These are phyloP conservation scores for Zoysia pacifica DNA, from an alignment of 176 grass and related monocot genomes.

Conservation along the genomic window DNA sequence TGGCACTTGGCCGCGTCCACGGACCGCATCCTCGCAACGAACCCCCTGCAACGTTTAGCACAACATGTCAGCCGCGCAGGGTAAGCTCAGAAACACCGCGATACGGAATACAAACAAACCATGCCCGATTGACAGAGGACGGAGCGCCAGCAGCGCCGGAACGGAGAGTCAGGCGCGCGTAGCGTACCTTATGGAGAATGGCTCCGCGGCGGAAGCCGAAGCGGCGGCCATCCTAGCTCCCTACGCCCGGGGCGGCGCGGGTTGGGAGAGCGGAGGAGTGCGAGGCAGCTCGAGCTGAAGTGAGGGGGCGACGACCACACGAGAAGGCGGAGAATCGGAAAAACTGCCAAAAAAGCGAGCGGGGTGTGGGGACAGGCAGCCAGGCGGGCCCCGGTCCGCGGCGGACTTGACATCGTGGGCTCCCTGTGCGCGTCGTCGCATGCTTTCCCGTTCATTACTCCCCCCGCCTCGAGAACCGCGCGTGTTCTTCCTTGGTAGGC, in stretches of 20 bases:
- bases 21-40: constrained; percentile 42
- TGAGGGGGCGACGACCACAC: background rate
- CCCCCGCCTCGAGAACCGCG: constrained; percentile 23
- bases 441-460: constrained; percentile 16
- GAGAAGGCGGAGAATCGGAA: background rate
- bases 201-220: constrained; percentile 13
- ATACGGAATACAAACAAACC: background rate
- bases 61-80: constrained; percentile 8
- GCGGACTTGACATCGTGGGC: constrained; percentile 34
- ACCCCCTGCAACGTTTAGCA: constrained; percentile 43
- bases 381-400: constrained; percentile 4
- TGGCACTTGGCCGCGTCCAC: constrained; percentile 36
- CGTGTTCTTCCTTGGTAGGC: constrained; percentile 13
- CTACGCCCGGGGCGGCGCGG: constrained; percentile 28
- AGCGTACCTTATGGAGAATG: constrained; percentile 57
- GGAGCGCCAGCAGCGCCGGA: background rate
- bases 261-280: background rate
- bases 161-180: background rate
- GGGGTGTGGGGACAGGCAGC: background rate
- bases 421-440: background rate
- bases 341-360: too few species aligned
- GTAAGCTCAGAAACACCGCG: background rate
- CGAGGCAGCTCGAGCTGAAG: background rate
- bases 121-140: background rate
- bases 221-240: constrained; percentile 31